These are phyloP conservation scores for Cutaneotrichosporon cavernicola DNA, from an alignment of 1,284 basidiomycete genomes.

Conservation along the genomic window DNA sequence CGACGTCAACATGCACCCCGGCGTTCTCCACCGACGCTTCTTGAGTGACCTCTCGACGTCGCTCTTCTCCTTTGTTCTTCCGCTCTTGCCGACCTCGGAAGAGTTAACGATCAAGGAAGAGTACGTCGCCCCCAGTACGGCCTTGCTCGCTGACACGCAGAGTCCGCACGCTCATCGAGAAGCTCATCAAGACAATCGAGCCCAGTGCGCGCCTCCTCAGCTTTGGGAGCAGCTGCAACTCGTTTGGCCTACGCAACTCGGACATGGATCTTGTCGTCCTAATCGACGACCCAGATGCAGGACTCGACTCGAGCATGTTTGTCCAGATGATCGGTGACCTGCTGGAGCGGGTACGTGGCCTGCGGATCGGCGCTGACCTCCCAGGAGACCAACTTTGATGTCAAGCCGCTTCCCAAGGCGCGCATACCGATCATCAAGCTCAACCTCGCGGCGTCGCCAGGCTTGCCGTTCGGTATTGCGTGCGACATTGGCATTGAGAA, in stretches of 20 bases:
- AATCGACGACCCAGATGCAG: conserved; percentile 70
- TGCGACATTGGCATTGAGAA: conserved; percentile 99
- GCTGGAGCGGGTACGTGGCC: conserved; percentile 72
- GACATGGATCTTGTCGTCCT: conserved; percentile 99
- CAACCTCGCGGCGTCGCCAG: conserved; percentile 83
- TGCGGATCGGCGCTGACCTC: background rate
- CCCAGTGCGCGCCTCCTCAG: conserved; percentile 86
- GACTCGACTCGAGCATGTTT: conserved; percentile 77
- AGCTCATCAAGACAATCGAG: conserved; percentile 89
- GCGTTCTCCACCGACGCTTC: conserved; percentile 50
- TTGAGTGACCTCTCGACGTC: conserved; percentile 53
- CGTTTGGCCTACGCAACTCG: conserved; percentile 92
- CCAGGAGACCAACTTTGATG: conserved; percentile 86
- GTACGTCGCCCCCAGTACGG: conserved; percentile 30
- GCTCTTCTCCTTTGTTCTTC: conserved; percentile 67
- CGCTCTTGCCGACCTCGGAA: conserved; percentile 80
- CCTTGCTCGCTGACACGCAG: conserved; percentile 25
- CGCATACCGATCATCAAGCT: conserved; percentile 99
- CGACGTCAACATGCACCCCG: conserved; percentile 46
- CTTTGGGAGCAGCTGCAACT: conserved; percentile 90
- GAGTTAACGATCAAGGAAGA: conserved; percentile 94
- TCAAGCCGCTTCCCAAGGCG: conserved; percentile 93
- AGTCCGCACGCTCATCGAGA: conserved; percentile 88
- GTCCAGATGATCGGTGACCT: conserved; percentile 92
- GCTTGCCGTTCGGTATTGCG: conserved; percentile 81